These are phyloP conservation scores for Guyanaporus albipodus DNA, from an alignment of 768 basidiomycete genomes.

Conservation along the genomic window DNA sequence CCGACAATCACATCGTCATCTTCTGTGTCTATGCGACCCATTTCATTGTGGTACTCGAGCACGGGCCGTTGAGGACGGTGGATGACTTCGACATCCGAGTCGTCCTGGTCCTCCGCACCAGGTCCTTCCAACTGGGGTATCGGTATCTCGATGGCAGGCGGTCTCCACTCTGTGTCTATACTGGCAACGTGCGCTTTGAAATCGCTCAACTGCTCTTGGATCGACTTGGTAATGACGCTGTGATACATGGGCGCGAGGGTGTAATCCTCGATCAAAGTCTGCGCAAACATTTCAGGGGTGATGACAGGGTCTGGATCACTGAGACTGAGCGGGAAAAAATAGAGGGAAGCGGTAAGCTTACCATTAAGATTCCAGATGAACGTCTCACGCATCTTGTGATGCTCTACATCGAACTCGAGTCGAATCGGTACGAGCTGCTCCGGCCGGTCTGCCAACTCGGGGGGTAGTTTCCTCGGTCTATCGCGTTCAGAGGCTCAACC, in stretches of 20 bases:
- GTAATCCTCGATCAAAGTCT: constrained; percentile 90
- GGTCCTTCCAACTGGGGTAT: constrained; percentile 20
- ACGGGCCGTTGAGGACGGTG: constrained; percentile 11
- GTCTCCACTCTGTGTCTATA: constrained; percentile 44
- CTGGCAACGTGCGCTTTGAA: constrained; percentile 63
- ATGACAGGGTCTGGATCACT: constrained; percentile 69
- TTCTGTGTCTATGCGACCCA: constrained; percentile 12
- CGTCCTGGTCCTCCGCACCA: constrained; percentile 26
- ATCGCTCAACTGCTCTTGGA: constrained; percentile 85
- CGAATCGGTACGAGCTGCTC: constrained; percentile 92
- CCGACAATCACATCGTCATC: constrained; percentile 21
- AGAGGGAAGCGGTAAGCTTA: constrained; percentile 34
- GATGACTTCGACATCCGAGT: constrained; percentile 25
- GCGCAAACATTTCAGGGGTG: constrained; percentile 87
- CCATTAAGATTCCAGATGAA: constrained; percentile 97
- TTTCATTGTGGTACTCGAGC: constrained; percentile 25
- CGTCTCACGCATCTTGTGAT: constrained; percentile 90
- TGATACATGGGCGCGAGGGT: constrained; percentile 63
- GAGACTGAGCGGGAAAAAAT: neutral
- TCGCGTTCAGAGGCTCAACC: neutral
- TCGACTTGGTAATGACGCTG: constrained; percentile 67
- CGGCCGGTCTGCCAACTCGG: constrained; percentile 53
- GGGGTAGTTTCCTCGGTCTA: constrained; percentile 59
- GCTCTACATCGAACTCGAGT: constrained; percentile 95
- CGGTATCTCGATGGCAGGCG: constrained; percentile 20